phyloP scores from a whole-genome alignment of 78 protist genomes.

The Neovahlkampfia damariscottae region DNA sequence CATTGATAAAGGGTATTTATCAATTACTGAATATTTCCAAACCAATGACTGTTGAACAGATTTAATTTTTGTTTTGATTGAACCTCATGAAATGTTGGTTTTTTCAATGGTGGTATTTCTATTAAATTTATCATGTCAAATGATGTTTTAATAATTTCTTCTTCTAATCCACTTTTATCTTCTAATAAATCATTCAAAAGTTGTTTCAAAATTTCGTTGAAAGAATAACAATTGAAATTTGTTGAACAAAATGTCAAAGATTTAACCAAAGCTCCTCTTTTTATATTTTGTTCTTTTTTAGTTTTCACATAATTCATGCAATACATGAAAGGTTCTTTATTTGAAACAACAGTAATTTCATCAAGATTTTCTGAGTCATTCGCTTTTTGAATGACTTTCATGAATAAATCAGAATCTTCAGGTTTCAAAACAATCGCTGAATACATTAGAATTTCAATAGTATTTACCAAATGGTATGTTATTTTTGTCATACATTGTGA shows the following conservation, averaged over 20 bases:
- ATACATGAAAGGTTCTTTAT: conserved; percentile 48
- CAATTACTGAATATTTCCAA: not conserved
- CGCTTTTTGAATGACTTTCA: not conserved
- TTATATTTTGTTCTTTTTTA: conserved; percentile 33
- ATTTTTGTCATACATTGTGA: not conserved
- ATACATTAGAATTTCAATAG: not conserved
- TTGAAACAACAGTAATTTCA: not conserved
- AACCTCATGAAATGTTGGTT: too few species aligned
- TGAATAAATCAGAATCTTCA: not conserved
- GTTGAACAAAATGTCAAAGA: conserved; percentile 64
- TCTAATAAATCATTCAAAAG: not conserved
- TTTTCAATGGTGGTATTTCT: too few species aligned
- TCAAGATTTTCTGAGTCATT: not conserved
- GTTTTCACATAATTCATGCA: conserved; percentile 50
- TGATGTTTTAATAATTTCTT: too few species aligned
- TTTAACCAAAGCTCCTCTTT: conserved; percentile 51
- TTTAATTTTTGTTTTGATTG: not conserved
- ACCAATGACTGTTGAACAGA: too few species aligned
- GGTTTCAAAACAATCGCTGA: not conserved
- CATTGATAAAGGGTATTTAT: not conserved
- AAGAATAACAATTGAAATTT: conserved; percentile 42
- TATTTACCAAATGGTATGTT: not conserved
- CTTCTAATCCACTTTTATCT: not conserved
- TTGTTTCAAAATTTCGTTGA: conserved; percentile 24
- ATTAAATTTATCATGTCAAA: too few species aligned